Evolutionary conservation across 768 basidiomycete genomes (phyloP).

Genomic region (Psilocybe subaeruginosa): DNA sequence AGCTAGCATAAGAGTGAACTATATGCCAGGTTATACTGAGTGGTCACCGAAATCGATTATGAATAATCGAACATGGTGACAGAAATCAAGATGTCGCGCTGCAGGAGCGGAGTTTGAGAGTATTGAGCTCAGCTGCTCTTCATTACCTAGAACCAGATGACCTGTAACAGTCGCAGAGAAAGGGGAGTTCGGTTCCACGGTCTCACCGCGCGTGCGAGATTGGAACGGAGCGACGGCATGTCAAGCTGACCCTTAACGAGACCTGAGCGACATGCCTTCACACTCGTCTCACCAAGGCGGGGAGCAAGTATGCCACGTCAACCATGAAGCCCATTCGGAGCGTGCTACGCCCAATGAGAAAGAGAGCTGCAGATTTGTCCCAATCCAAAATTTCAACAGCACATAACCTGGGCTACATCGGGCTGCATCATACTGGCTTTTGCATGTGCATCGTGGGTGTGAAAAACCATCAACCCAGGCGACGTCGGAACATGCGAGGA

Average conservation of each 20-base stretch:
- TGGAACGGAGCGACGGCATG: slow-evolving; percentile 5
- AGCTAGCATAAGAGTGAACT: neutral
- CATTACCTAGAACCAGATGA: neutral
- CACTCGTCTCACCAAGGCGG: neutral
- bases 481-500: neutral
- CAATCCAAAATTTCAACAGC: too few relatives aligned
- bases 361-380: too few relatives aligned
- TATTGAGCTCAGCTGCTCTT: slow-evolving; percentile 4
- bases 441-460: neutral
- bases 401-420: too few relatives aligned
- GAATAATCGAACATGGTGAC: neutral
- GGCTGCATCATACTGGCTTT: neutral
- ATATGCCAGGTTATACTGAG: neutral
- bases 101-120: slow-evolving; percentile 3
- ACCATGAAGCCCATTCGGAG: neutral
- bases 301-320: neutral
- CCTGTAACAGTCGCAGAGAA: neutral
- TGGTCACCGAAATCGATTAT: too few relatives aligned
- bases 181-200: neutral
- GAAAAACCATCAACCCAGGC: neutral
- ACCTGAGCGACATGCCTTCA: neutral
- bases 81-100: neutral
- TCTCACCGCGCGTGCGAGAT: neutral
- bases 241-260: slow-evolving; percentile 1
- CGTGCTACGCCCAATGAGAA: neutral